A percentile compares a stretch with the other conserved stretches of the same genome.
phyloP scores from a whole-genome alignment of 176 grass and related monocot genomes.

The Tuctoria greenei region DNA sequence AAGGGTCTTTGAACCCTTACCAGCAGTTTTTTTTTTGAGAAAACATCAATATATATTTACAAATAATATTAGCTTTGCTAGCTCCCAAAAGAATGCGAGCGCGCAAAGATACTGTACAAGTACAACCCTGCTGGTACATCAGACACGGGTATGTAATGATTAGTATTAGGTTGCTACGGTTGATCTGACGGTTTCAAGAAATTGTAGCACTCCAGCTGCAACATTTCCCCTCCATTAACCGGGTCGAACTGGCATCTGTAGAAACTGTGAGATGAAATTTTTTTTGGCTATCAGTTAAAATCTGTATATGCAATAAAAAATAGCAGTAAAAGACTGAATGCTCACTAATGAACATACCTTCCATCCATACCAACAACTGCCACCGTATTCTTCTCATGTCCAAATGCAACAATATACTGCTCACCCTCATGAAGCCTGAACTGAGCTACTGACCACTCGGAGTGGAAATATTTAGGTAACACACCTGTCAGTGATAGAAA shows the following conservation, averaged over 20 bases:
- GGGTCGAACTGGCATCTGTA: slow-evolving; percentile 93
- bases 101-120: slow-evolving; percentile 47
- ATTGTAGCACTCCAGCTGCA: slow-evolving; percentile 86
- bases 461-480: slow-evolving; percentile 97
- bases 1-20: slow-evolving; percentile 12
- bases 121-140: slow-evolving; percentile 24
- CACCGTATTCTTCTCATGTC: slow-evolving; percentile 89
- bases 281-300: not conserved
- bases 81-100: not conserved
- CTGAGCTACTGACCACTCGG: slow-evolving; percentile 97
- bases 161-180: slow-evolving; percentile 21
- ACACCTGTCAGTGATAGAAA: slow-evolving; percentile 53
- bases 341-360: slow-evolving; percentile 37
- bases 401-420: slow-evolving; percentile 95
- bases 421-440: slow-evolving; percentile 89
- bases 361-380: slow-evolving; percentile 98
- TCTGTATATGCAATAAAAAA: not conserved
- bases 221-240: slow-evolving; percentile 73
- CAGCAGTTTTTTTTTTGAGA: not conserved
- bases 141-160: not conserved
- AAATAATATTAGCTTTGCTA: slow-evolving; percentile 42
- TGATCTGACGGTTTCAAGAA: slow-evolving; percentile 70
- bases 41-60: slow-evolving; percentile 49
- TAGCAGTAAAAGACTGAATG: not conserved
- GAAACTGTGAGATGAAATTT: slow-evolving; percentile 50